Base-by-base conservation (phyloP, 2,329 filamentous ascomycete genomes). In the Nemania sp. region DNA sequence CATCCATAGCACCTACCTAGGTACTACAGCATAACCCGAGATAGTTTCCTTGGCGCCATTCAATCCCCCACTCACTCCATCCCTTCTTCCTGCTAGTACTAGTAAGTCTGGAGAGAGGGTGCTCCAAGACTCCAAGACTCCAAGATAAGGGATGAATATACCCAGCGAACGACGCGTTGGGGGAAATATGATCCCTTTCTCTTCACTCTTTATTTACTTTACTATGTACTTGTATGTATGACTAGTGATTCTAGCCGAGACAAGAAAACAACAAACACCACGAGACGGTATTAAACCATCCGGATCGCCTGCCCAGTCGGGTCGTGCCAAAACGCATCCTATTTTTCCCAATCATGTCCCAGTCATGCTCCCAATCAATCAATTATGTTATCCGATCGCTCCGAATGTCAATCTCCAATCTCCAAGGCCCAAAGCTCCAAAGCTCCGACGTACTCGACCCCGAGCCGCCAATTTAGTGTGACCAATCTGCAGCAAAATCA, bases 221-320 rank as follows among this genome's bases (percentile, higher is more conserved):
- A n/a, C n/a, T n/a, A n/a, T n/a, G n/a, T 20, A 45, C 41, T 45
- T 45, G 41, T 45, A 45, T 45, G 41, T 45, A 41, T 41, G 20
- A 52, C 57, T 26, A 53, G 47, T n/a, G 3, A 53, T 53, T 32
- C 57, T 61, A 43, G 58, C 47, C 38, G 52, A 61, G 32, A 53
- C 41, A 45, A 45, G 41, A 45, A 45, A 24, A 53, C 41, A 45
- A 45, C 18, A 45, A 45, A 20, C 41, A 18, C 15, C 41, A 45
- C 41, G 10, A 26, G 24, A 51, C 22, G 22, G 47, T 51, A 26
- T 51, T 24, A 13, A 45, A 51, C 24, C 47, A 51, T 51, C 47
- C 47, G 24, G 32, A 35, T 35, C 32, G 41, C 18, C n/a, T 45
- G 18, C 41, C 18, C 41, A 7, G 41, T 45, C n/a, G 41, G 41